phyloP scores from a whole-genome alignment of 1,284 basidiomycete genomes.

The Leccinum glutinopallens region DNA sequence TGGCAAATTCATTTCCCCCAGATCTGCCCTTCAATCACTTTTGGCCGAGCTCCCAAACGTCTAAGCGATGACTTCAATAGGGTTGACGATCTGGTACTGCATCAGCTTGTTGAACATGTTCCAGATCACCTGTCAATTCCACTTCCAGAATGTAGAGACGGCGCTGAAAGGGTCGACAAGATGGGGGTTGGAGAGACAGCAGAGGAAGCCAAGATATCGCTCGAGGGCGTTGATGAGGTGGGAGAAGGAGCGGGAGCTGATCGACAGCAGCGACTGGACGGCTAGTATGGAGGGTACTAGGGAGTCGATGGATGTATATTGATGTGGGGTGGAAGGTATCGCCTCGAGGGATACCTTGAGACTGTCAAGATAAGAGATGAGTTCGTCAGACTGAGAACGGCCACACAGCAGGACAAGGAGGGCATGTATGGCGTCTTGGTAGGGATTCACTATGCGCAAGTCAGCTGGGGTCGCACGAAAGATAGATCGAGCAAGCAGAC shows the following conservation, averaged over 20 bases:
- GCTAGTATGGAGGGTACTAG: conserved; percentile 72
- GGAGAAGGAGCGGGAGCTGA: conserved; percentile 95
- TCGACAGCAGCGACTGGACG: conserved; percentile 87
- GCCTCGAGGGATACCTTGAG: conserved; percentile 67
- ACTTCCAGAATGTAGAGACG: too few species aligned
- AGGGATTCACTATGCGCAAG: conserved; percentile 58
- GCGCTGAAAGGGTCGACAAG: too few species aligned
- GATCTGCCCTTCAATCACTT: too few species aligned
- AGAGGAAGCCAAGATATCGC: conserved; percentile 59
- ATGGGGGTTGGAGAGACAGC: too few species aligned
- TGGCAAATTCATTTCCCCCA: too few species aligned
- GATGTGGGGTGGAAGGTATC: conserved; percentile 45
- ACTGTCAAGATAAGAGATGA: conserved; percentile 75
- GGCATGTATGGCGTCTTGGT: conserved; percentile 78
- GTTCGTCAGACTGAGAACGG: conserved; percentile 75
- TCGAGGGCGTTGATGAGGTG: conserved; percentile 98
- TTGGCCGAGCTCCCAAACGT: too few species aligned
- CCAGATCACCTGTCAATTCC: too few species aligned
- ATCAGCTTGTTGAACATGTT: too few species aligned
- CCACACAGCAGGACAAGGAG: conserved; percentile 83
- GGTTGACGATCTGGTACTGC: too few species aligned
- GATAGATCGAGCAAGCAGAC: conserved; percentile 24
- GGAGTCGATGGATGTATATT: conserved; percentile 59
- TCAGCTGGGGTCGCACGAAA: conserved; percentile 7
- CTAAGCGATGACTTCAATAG: too few species aligned